Conservation (phyloP, 2,329 filamentous ascomycete species). For the Thelonectria olida region DNA sequence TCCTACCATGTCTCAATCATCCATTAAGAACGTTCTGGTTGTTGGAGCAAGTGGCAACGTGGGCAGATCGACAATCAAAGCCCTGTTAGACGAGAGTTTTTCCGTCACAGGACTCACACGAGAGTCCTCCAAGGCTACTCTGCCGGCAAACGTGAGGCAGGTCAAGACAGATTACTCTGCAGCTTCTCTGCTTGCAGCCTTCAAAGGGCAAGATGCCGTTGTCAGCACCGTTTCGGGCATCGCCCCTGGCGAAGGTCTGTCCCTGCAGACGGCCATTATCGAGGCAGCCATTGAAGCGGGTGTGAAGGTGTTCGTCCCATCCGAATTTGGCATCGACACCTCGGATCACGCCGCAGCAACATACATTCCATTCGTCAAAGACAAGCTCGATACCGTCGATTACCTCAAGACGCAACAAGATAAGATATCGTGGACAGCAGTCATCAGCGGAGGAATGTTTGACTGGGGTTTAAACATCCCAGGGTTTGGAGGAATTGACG, state of each 20-base stretch:
- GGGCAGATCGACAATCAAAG: constrained; percentile 8
- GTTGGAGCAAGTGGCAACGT: constrained; percentile 19
- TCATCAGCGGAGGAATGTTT: constrained; percentile 13
- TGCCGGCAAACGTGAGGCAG: neutral
- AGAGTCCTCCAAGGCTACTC: neutral
- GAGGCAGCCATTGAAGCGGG: neutral
- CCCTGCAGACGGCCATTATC: neutral
- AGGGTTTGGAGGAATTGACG: constrained; percentile 4
- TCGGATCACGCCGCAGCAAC: neutral
- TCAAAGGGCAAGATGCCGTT: constrained; percentile 13
- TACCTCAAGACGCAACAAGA: constrained; percentile 11
- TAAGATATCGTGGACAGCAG: constrained; percentile 18
- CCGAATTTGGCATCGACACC: constrained; percentile 1
- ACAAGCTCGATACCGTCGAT: constrained; percentile 12
- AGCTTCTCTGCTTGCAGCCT: neutral
- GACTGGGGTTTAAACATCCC: constrained; percentile 22
- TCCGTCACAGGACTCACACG: constrained; percentile 11
- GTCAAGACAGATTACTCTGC: constrained; percentile 10
- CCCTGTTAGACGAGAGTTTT: constrained; percentile 3
- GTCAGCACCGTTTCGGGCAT: constrained; percentile 4
- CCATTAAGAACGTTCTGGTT: constrained; percentile 9
- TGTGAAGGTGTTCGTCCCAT: neutral
- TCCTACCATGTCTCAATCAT: neutral
- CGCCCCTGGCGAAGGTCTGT: neutral
- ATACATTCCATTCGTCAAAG: constrained; percentile 8